A percentile compares a stretch with the other conserved stretches of the same genome.
Conservation (phyloP, 495 filamentous ascomycete species). For the Pyrenula aspistea region DNA sequence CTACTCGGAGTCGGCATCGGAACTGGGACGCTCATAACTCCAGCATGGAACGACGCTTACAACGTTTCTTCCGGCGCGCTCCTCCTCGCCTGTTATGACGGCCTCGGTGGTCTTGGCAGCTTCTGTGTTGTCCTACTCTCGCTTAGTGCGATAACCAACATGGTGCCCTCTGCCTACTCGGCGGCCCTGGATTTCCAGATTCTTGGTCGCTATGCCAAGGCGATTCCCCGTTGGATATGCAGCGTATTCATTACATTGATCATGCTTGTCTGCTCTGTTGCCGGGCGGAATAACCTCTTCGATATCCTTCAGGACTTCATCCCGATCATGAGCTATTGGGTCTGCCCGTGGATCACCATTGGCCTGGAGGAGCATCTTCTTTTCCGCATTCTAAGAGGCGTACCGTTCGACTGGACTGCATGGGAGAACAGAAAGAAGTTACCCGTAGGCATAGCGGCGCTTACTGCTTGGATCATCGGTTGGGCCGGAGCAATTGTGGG, state of each 20-base stretch:
- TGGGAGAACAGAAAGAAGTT: conserved; percentile 40
- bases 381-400: conserved; percentile 28
- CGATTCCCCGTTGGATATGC: conserved; percentile 70
- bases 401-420: conserved; percentile 38
- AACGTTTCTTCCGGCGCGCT: conserved; percentile 49
- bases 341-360: conserved; percentile 39
- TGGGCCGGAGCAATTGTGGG: conserved; percentile 51
- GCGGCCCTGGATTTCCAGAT: conserved; percentile 67
- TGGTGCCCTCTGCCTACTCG: conserved; percentile 85
- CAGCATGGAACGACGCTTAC: conserved; percentile 41
- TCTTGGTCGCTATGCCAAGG: conserved; percentile 48
- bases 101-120: conserved; percentile 63
- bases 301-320: conserved; percentile 48
- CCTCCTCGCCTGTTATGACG: conserved; percentile 49
- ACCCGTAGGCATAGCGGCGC: conserved; percentile 46
- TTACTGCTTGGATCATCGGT: conserved; percentile 44
- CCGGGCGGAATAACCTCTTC: conserved; percentile 36
- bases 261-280: conserved; percentile 50
- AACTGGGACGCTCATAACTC: conserved; percentile 40
- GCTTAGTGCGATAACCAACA: conserved; percentile 70
- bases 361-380: conserved; percentile 38
- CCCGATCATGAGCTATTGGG: conserved; percentile 49
- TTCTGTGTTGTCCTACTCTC: conserved; percentile 76
- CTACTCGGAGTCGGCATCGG: conserved; percentile 63
- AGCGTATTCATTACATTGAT: conserved; percentile 61